Conservation (phyloP, 306 rosid genomes). For the Begonia fuchsioides region DNA sequence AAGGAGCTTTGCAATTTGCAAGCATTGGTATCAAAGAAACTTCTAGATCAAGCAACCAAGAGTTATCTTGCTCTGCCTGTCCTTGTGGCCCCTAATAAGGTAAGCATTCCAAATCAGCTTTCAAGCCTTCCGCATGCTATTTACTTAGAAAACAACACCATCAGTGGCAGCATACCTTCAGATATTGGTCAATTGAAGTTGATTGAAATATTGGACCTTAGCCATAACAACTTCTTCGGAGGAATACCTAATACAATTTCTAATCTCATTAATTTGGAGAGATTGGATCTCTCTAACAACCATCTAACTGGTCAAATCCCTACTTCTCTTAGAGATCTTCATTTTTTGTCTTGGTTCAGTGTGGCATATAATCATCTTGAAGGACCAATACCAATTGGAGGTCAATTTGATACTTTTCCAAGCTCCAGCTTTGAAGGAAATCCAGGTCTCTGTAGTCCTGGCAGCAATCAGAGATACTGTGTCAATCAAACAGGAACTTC, state of each 20-base stretch:
- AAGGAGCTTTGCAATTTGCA: conserved; percentile 33
- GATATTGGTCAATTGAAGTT: conserved; percentile 51
- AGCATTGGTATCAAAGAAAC: conserved; percentile 23
- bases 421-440: conserved; percentile 60
- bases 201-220: conserved; percentile 51
- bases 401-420: conserved; percentile 70
- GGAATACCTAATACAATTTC: conserved; percentile 52
- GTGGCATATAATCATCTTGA: conserved; percentile 70
- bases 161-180: conserved; percentile 47
- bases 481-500: conserved; percentile 11
- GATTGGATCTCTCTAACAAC: conserved; percentile 57
- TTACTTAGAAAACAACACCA: conserved; percentile 44
- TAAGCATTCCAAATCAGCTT: conserved; percentile 50
- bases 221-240: conserved; percentile 55
- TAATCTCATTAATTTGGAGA: conserved; percentile 61
- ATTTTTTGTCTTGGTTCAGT: conserved; percentile 73
- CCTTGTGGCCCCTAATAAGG: conserved; percentile 55
- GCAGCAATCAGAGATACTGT: conserved; percentile 38
- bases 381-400: conserved; percentile 64
- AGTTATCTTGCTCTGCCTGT: conserved; percentile 70
- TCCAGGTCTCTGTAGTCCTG: conserved; percentile 42
- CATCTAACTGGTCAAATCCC: conserved; percentile 70
- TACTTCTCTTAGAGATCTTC: conserved; percentile 39
- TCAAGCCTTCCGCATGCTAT: conserved; percentile 65
- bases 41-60: conserved; percentile 22